Evolutionary conservation across 305 asterid genomes (phyloP).

Genomic region (Galium porrigens): DNA sequence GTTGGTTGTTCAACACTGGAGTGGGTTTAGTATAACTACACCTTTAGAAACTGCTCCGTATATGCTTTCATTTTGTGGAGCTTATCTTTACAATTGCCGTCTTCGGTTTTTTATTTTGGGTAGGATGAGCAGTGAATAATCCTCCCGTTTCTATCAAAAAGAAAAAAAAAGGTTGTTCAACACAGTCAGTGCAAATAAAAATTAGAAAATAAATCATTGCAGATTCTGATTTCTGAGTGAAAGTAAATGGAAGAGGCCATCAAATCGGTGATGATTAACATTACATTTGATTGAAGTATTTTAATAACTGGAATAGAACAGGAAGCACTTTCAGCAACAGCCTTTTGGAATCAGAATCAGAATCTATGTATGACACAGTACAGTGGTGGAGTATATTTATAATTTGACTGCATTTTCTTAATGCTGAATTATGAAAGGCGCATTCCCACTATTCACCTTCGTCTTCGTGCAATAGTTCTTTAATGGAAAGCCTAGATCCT

Average conservation of each 20-base stretch:
- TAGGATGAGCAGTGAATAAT: too few species aligned
- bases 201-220: background rate
- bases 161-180: too few species aligned
- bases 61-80: too few species aligned
- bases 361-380: background rate
- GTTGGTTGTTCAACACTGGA: too few species aligned
- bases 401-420: slow-evolving; percentile 12
- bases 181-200: background rate
- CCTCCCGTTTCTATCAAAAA: too few species aligned
- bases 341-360: slow-evolving; percentile 5
- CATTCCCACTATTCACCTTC: slow-evolving; percentile 5
- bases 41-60: too few species aligned
- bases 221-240: background rate
- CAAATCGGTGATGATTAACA: background rate
- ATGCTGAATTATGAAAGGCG: background rate
- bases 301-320: background rate
- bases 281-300: background rate
- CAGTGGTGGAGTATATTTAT: slow-evolving; percentile 3
- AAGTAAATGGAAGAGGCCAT: background rate
- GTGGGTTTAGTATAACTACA: too few species aligned
- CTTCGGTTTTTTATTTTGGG: too few species aligned
- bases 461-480: background rate
- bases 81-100: too few species aligned
- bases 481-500: slow-evolving; percentile 14
- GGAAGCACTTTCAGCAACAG: background rate